phyloP scores from a whole-genome alignment of 441 rosid species.

The Mallotus japonicus region DNA sequence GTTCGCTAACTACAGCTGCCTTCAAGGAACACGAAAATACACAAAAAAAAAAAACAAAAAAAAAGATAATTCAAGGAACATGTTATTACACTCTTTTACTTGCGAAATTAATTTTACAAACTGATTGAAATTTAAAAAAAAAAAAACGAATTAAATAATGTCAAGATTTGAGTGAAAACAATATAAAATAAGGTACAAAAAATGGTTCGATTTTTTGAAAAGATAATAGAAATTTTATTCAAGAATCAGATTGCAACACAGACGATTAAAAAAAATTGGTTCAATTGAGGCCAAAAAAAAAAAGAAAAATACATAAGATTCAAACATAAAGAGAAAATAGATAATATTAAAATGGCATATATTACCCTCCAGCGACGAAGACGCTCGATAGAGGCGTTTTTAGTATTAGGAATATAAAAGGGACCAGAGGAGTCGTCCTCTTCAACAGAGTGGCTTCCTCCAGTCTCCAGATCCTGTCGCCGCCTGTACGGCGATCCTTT shows the following conservation, averaged over 20 bases:
- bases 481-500: conserved; percentile 49
- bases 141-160: too few species aligned
- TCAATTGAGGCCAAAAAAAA: not conserved
- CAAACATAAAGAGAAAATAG: not conserved
- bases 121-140: too few species aligned
- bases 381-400: conserved; percentile 59
- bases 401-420: conserved; percentile 66
- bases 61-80: too few species aligned
- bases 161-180: too few species aligned
- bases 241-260: not conserved
- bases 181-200: too few species aligned
- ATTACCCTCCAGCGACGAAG: conserved; percentile 88
- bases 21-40: too few species aligned
- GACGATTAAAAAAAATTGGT: not conserved
- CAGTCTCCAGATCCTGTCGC: conserved; percentile 39
- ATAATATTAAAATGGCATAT: not conserved
- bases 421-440: conserved; percentile 42
- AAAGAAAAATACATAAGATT: not conserved
- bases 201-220: too few species aligned
- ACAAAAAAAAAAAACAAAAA: not conserved
- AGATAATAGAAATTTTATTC: too few species aligned
- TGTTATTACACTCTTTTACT: too few species aligned
- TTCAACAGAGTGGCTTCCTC: conserved; percentile 27
- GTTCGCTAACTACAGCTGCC: too few species aligned
- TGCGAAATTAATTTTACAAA: too few species aligned